Base-by-base conservation (phyloP, 768 basidiomycete genomes). In the Amanita rubescens region DNA sequence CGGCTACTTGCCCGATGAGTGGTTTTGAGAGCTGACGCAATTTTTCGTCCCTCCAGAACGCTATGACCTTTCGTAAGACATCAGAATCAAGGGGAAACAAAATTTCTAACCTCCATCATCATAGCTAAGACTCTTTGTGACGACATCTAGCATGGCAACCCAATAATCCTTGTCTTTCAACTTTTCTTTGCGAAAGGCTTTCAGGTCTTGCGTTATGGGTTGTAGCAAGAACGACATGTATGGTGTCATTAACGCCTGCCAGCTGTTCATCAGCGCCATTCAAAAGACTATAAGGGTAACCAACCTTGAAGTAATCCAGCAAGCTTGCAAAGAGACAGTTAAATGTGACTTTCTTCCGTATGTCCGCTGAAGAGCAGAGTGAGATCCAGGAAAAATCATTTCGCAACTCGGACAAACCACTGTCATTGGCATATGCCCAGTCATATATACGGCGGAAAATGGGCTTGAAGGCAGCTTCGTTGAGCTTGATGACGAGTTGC, bases 371-470 rank as follows among this genome's bases (percentile, higher is more conserved):
- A 35, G 14, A 32, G 24, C 2, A 10, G 14, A 19, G 15, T 38
- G 27, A 49, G 24, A n/a, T 20, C 4, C 19, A 24, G 27, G 10
- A 17, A n/a, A 38, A 4, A 27, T 7, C 9, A 3, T 27, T 11
- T 19, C 30, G 32, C n/a, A 46, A 30, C 5, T 9, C 15, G 15
- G 7, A 67, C 74, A 30, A 61, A 84, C 82, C 68, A 22, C 63
- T 62, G 25, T 76, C 77, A 54, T 74, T 72, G 1, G 76, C 78
- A 61, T 94, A 94, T 0, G 93, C 93, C 96, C 96, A 99, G 64
- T 99, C 96, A 62, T 90, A 93, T 54, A 94, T 67, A 51, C 85
- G 84, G 51, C 93, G 83, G 79, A 97, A 95, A 14, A 97, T 71
- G 0, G 95, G 94, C 57, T 83, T 80, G 82, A 99, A 98, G 0